phyloP scores from a whole-genome alignment of 1,284 basidiomycete species.

The Boletus albobrunnescens region DNA sequence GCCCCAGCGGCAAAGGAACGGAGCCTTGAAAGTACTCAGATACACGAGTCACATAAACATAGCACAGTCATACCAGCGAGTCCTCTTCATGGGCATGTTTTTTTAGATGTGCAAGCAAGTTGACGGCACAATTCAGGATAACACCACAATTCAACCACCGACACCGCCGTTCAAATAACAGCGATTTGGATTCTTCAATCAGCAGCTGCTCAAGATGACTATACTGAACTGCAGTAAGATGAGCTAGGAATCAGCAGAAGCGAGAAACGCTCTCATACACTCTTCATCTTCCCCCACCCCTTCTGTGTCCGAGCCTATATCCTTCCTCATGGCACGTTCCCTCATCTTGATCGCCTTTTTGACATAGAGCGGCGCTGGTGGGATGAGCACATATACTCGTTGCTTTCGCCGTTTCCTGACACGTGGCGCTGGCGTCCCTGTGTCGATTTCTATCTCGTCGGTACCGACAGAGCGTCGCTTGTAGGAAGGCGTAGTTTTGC shows the following conservation, averaged over 20 bases:
- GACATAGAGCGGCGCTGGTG: conserved; percentile 24
- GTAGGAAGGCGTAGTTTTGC: conserved; percentile 2
- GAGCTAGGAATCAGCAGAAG: conserved; percentile 28
- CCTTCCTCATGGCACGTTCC: conserved; percentile 4
- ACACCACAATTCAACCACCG: conserved; percentile 57
- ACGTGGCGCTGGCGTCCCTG: conserved; percentile 1
- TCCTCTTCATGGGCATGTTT: conserved; percentile 40
- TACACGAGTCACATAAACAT: not conserved
- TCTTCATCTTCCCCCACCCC: conserved; percentile 26
- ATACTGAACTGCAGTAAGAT: conserved; percentile 38
- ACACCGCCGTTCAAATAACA: conserved; percentile 48
- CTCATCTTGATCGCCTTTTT: conserved; percentile 18
- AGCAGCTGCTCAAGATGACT: conserved; percentile 37
- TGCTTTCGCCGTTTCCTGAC: conserved; percentile 26
- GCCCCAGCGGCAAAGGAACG: conserved; percentile 27
- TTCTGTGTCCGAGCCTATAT: conserved; percentile 13
- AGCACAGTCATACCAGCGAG: conserved; percentile 28
- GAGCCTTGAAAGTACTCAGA: conserved; percentile 10
- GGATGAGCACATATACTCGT: conserved; percentile 30
- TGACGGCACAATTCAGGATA: conserved; percentile 49
- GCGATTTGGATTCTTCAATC: conserved; percentile 43
- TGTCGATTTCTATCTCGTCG: conserved; percentile 11
- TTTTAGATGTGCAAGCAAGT: conserved; percentile 49
- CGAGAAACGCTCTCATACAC: conserved; percentile 29
- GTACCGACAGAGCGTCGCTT: conserved; percentile 24